Percentiles rank a stretch among this genome's conserved stretches.
Evolutionary conservation across 2,329 filamentous ascomycete genomes (phyloP).

Genomic region (Bipolaris sorokiniana): DNA sequence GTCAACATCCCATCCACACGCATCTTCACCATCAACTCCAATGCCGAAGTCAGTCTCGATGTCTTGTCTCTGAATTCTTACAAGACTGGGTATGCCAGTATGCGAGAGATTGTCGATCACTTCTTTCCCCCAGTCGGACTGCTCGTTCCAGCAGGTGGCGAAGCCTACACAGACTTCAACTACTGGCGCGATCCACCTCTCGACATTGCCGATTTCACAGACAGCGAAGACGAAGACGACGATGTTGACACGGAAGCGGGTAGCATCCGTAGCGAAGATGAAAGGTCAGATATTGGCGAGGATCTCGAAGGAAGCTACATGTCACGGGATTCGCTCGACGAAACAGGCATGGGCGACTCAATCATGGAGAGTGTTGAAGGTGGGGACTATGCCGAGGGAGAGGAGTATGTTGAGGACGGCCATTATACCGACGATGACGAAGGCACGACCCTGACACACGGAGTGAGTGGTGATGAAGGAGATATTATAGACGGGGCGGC

Average conservation of each 20-base stretch:
- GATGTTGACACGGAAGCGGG: constrained; percentile 53
- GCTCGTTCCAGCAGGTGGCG: constrained; percentile 85
- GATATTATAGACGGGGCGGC: constrained; percentile 5
- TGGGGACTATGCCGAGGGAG: constrained; percentile 33
- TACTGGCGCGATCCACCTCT: constrained; percentile 91
- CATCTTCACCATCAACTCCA: constrained; percentile 98
- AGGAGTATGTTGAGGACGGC: constrained; percentile 27
- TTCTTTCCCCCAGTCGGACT: constrained; percentile 94
- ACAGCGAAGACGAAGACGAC: constrained; percentile 65
- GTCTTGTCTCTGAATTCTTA: constrained; percentile 90
- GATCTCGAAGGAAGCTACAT: constrained; percentile 64
- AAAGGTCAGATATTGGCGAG: constrained; percentile 53
- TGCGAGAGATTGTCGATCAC: constrained; percentile 96
- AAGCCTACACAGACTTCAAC: constrained; percentile 95
- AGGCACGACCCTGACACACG: constrained; percentile 21
- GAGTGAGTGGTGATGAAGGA: constrained; percentile 10
- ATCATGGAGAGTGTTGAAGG: constrained; percentile 59
- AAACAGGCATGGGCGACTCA: constrained; percentile 54
- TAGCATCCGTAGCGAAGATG: constrained; percentile 58
- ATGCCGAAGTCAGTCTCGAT: constrained; percentile 92
- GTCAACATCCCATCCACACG: constrained; percentile 93
- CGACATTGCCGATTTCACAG: constrained; percentile 86
- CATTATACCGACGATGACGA: constrained; percentile 33
- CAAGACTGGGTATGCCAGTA: constrained; percentile 95
- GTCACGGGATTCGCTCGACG: constrained; percentile 58